Percentiles rank a stretch among this genome's conserved stretches.
Conservation (phyloP, 2,329 filamentous ascomycete species). For the Nemania sp. region DNA sequence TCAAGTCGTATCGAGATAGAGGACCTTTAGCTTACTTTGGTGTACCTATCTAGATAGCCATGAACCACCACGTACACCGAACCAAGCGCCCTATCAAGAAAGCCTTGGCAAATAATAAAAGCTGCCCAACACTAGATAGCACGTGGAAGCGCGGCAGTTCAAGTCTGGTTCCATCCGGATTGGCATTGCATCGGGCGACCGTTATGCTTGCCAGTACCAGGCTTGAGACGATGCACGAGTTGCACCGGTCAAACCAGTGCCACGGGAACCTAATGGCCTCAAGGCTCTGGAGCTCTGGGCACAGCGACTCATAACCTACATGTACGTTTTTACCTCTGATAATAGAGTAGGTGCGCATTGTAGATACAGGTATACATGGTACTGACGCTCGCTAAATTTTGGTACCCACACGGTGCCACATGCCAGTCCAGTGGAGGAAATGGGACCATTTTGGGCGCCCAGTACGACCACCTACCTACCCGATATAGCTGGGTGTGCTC, state of each 20-base stretch:
- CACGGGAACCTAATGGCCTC: constrained; percentile 12
- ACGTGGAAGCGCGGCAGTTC: constrained; percentile 39
- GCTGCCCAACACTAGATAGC: constrained; percentile 25
- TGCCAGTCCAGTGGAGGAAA: constrained; percentile 9
- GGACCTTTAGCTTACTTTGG: neutral
- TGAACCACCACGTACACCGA: neutral
- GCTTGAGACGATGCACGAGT: constrained; percentile 20
- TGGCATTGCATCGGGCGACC: constrained; percentile 24
- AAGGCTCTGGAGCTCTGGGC: neutral
- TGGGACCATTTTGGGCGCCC: constrained; percentile 11
- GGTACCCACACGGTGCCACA: constrained; percentile 13
- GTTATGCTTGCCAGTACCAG: constrained; percentile 26
- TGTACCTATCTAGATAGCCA: neutral
- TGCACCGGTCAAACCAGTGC: constrained; percentile 32
- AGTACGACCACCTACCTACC: neutral
- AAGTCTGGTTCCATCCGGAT: constrained; percentile 24
- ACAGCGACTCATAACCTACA: neutral
- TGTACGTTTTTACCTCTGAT: neutral
- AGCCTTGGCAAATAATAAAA: constrained; percentile 26
- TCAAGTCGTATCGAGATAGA: neutral
- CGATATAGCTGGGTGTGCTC: neutral
- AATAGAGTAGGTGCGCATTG: neutral
- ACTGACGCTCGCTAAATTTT: constrained; percentile 12
- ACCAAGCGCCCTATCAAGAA: constrained; percentile 10
- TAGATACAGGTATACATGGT: neutral